Base-by-base conservation (phyloP, 2,329 filamentous ascomycete genomes). In the Metarhizium guizhouense region DNA sequence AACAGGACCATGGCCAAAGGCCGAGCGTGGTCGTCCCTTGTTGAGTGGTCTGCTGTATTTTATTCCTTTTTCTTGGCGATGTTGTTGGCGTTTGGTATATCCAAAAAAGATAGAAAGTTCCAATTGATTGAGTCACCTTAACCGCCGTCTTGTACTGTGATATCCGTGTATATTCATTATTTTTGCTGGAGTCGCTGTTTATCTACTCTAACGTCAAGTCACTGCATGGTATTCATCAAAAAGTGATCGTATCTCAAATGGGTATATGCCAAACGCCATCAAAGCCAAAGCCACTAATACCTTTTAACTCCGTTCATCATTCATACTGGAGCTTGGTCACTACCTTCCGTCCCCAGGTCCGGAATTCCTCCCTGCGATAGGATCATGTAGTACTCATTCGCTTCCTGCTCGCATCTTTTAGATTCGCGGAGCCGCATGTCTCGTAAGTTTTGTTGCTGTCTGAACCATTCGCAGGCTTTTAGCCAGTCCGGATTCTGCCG, bases 401-500 rank as follows among this genome's bases (percentile, higher is more conserved):
- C 54, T 52, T 69, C 65, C 50, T 61, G 54, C 47, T 59, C 59
- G n/a, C 58, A 60, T 29, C 32, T 58, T 10, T 60, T 56, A 13
- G 62, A 51, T 38, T 52, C 57, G 11, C 52, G 61, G 7, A 57
- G 56, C 30, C 55, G 54, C 5, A 52, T 13, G 18, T 20, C 16
- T 47, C 45, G 32, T 16, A 52, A 32, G n/a, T 42, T 49, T 14
- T 53, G 32, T 8, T 47, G 47, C 48, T 72, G 64, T 16, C 72
- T 69, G 56, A 74, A 57, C 60, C 70, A 74, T 14, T 62, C 65
- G 20, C 67, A 70, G 3, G 72, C 75, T 48, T 68, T 68, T 36
- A 75, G 52, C 79, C 79, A 81, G 1, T 65, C 67, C 1, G 73
- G 67, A 53, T 81, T 76, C 2, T 67, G 68, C 34, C 58, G 65